A percentile compares a stretch with the other conserved stretches of the same genome.
Conservation (phyloP, 768 basidiomycete genomes). For the Mycena chlorophos region DNA sequence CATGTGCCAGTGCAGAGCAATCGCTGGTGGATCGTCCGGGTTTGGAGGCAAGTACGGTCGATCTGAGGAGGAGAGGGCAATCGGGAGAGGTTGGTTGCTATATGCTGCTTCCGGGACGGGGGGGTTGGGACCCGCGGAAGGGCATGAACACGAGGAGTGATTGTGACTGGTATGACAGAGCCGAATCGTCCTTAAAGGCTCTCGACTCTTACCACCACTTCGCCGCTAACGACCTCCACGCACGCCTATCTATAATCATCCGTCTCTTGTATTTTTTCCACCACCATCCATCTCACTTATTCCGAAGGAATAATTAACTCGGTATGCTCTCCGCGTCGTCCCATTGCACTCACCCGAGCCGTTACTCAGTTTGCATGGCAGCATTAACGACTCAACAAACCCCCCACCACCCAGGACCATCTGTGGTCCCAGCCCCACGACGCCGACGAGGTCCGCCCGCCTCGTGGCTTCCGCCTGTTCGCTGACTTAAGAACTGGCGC, state of each 20-base stretch:
- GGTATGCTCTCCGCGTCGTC: slow-evolving; percentile 34
- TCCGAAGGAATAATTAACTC: slow-evolving; percentile 43
- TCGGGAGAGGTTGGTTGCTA: too few relatives aligned
- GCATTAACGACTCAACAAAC: slow-evolving; percentile 53
- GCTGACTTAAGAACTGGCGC: slow-evolving; percentile 26
- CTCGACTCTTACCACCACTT: too few relatives aligned
- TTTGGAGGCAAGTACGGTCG: not conserved
- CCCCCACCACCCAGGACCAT: slow-evolving; percentile 38
- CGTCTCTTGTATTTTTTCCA: slow-evolving; percentile 36
- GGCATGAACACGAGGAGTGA: too few relatives aligned
- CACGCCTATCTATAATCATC: too few relatives aligned
- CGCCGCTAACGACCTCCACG: too few relatives aligned
- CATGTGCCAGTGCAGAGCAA: slow-evolving; percentile 12
- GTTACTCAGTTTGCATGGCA: slow-evolving; percentile 54
- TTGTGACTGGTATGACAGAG: too few relatives aligned
- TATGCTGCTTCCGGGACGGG: too few relatives aligned
- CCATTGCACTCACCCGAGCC: slow-evolving; percentile 29
- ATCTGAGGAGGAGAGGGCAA: not conserved
- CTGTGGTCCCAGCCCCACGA: slow-evolving; percentile 54
- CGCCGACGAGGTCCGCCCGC: slow-evolving; percentile 45
- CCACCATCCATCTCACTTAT: slow-evolving; percentile 47
- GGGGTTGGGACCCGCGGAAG: not conserved
- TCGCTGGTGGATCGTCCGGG: slow-evolving; percentile 18
- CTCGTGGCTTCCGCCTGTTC: slow-evolving; percentile 35
- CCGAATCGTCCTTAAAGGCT: too few relatives aligned